phyloP scores from a whole-genome alignment of 2,329 filamentous ascomycete species.

The Coleophoma cylindrospora region DNA sequence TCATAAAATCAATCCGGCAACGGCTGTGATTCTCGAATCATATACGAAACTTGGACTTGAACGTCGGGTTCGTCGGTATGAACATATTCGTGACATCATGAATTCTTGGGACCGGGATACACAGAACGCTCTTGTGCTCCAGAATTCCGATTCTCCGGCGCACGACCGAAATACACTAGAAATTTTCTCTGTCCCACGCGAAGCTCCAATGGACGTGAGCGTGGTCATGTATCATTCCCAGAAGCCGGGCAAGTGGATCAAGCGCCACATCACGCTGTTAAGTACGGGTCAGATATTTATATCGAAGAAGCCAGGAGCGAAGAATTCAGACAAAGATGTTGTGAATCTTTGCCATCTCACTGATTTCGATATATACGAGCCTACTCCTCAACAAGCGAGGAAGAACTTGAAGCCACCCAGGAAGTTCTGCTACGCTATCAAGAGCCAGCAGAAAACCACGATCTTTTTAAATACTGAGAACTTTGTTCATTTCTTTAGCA shows the following conservation, averaged over 20 bases:
- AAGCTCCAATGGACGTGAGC: conserved; percentile 60
- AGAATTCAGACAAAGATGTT: conserved; percentile 58
- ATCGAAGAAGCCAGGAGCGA: conserved; percentile 64
- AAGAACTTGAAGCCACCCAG: conserved; percentile 79
- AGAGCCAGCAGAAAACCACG: conserved; percentile 83
- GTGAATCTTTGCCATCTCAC: conserved; percentile 76
- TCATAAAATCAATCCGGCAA: conserved; percentile 57
- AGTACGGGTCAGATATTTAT: conserved; percentile 66
- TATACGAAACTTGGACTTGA: conserved; percentile 75
- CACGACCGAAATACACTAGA: conserved; percentile 57
- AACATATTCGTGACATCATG: conserved; percentile 80
- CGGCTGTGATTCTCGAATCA: conserved; percentile 70
- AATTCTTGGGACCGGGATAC: conserved; percentile 87
- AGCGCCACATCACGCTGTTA: conserved; percentile 72
- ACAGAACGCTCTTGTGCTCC: conserved; percentile 69
- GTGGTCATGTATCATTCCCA: conserved; percentile 78
- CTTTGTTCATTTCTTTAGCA: conserved; percentile 89
- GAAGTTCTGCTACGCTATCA: conserved; percentile 79
- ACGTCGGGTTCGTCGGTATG: conserved; percentile 78
- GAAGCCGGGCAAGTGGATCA: conserved; percentile 81
- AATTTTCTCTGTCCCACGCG: conserved; percentile 54
- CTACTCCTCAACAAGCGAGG: conserved; percentile 61
- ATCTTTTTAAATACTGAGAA: conserved; percentile 80
- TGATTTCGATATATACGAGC: conserved; percentile 87
- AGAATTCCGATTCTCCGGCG: conserved; percentile 51